Base-by-base conservation (phyloP, 1,139 yeast genomes). In the Williopsis jadinii region DNA sequence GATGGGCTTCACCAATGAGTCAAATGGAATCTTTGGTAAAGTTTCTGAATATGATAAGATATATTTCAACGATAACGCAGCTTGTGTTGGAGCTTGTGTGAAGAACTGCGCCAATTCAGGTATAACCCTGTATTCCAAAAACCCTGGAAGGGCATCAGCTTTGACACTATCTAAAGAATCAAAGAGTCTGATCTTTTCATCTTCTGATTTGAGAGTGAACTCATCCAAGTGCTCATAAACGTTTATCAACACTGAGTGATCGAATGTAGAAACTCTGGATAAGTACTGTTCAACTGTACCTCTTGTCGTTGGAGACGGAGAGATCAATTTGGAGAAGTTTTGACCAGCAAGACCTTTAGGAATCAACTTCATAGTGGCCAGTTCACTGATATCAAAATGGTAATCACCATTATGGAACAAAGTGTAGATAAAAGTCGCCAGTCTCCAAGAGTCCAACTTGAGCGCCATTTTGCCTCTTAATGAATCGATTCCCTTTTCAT, bases 361-460 rank as follows among this genome's bases (percentile, higher is more conserved):
- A 5, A 68, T 47, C 19, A 52, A 53, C 9, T 42, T 43, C 5
- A 52, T 51, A 11, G 46, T 46, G 5, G 49, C 43, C 11, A 56
- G 43, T 37, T 55, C 54, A 8, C 50, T 59, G 3, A 43, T 39
- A 5, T 56, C 32, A 39, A 32, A 39, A 27, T 44, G 42, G 12
- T 11, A 28, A 5, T 32, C 30, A 9, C 37, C 45, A 14, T 34
- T 42, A 35, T 68, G 68, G 55, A 80, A 75, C 2, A 74, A 61
- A 49, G 60, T 67, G 47, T 65, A 70, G 10, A 84, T 70, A 30
- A 86, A 66, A 3, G 64, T 61, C 2, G 88, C 95, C 35, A 80
- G 66, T 44, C 71, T 70, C 61, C 71, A 82, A 0, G 94, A 69
- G 56, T 87, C 96, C 41, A 75, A 64, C 46, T 75, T 77, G 32